Percentiles rank a stretch among this genome's conserved stretches.
phyloP scores from a whole-genome alignment of 768 basidiomycete species.

The Podaxis sp. region DNA sequence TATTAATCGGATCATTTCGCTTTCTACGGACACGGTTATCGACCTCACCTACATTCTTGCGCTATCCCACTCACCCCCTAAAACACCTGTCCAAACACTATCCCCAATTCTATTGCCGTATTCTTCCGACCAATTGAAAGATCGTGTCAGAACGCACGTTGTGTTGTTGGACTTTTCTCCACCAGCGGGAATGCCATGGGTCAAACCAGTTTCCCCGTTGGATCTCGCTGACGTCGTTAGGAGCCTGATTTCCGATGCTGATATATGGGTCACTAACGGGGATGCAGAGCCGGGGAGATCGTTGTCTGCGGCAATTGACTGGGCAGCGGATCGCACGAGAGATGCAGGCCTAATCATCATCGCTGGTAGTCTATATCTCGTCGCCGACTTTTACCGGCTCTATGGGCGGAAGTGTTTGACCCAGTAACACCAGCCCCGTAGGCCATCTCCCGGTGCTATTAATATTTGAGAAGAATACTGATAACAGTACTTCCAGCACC shows the following conservation, averaged over 20 bases:
- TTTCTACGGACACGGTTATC: slow-evolving; percentile 18
- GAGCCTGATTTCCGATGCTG: slow-evolving; percentile 34
- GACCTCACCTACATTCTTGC: slow-evolving; percentile 73
- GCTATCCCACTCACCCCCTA: slow-evolving; percentile 86
- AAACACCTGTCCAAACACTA: slow-evolving; percentile 73
- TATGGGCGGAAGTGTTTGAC: background rate
- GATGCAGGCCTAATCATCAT: slow-evolving; percentile 59
- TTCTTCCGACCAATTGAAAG: slow-evolving; percentile 18
- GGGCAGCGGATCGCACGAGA: slow-evolving; percentile 38
- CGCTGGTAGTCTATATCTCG: slow-evolving; percentile 92
- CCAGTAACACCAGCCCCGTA: background rate
- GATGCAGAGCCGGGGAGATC: slow-evolving; percentile 27
- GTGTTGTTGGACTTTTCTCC: slow-evolving; percentile 66
- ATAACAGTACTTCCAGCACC: background rate
- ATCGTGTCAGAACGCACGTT: slow-evolving; percentile 38
- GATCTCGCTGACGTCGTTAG: slow-evolving; percentile 49
- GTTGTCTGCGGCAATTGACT: slow-evolving; percentile 28
- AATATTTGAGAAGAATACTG: background rate
- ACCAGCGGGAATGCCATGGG: slow-evolving; percentile 96
- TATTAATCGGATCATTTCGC: background rate
- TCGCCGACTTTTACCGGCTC: slow-evolving; percentile 84
- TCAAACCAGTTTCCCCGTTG: slow-evolving; percentile 56
- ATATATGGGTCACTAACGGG: slow-evolving; percentile 7
- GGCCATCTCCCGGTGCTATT: background rate
- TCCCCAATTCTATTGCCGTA: slow-evolving; percentile 54